Evolutionary conservation across 2,329 filamentous ascomycete genomes (phyloP), one percentile per base, ranked within the genome.

Genomic region (Teratosphaeria destructans): DNA sequence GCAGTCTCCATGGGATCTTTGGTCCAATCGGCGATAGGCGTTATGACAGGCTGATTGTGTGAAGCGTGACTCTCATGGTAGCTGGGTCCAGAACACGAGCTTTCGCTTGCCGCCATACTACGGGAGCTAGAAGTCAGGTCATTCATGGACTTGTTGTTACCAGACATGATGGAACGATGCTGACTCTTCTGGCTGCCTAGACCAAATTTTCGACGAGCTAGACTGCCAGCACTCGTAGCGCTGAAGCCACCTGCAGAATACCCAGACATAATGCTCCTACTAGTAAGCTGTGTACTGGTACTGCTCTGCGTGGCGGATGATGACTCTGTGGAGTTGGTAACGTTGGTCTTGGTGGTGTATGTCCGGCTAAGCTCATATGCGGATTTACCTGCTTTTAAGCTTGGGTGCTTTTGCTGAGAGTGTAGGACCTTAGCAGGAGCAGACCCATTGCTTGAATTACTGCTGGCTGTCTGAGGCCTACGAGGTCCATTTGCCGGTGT

Each of bases 201-300:
- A 68, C 79, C 71, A 73, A 77, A 71, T 64, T 86, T 87, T 69
- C 89, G 88, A 62, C 92, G 85, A 34, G 91, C 92, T 64, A 95
- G 84, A 74, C 93, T 97, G 58, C 92, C 94, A 16, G 94, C 94
- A 74, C 94, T 97, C 16, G 94, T 97, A 56, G 91, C 89, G 72
- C 93, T 97, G 74, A 96, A 90, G 12, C 83, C 93, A 56, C 92
- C 86, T 0, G 94, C 94, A 57, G 94, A 97, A 57, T 84, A 82
- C 3, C 93, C 94, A 72, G 93, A 97, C 93, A 96, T 96, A 52
- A 99, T 74, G 68, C 90, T 97, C 67, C 87, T 85, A 66, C 87
- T 85, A 16, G 90, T 96, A 71, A 85, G 85, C 66, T 89, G 85
- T 0, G 88, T 92, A 64, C 86, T 89, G 49, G 81, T 83, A 64